phyloP scores from a whole-genome alignment of 108 stramenopile species.

The Pseudonitzschia pungens region DNA sequence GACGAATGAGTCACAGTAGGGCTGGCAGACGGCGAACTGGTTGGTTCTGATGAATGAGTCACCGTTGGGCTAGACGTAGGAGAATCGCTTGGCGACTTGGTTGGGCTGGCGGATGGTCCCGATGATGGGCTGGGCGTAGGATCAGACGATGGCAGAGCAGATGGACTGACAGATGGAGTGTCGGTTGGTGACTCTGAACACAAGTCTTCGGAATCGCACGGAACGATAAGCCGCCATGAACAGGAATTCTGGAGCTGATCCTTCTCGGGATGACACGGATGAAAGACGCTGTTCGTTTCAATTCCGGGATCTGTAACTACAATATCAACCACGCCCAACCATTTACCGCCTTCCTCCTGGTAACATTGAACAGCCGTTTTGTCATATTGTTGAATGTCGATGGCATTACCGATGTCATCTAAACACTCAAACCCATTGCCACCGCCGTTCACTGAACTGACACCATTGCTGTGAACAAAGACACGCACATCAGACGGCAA shows the following conservation, averaged over 20 bases:
- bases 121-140: background rate
- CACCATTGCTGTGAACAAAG: background rate
- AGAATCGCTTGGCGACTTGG: background rate
- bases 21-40: no score
- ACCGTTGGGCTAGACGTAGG: background rate
- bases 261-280: background rate
- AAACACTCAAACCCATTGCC: background rate
- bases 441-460: background rate
- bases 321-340: background rate
- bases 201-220: background rate
- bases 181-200: background rate
- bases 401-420: background rate
- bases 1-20: no score
- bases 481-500: background rate
- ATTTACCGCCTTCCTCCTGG: background rate
- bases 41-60: no score
- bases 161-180: background rate
- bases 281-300: background rate
- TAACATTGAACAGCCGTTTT: no score
- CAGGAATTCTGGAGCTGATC: background rate
- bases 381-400: background rate
- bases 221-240: conserved; percentile 8
- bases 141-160: background rate
- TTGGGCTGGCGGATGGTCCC: conserved; percentile 4
- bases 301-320: background rate